Percentiles rank a stretch among this genome's conserved stretches.
phyloP scores from a whole-genome alignment of 169 alveolate genomes.

The Plasmodium knowlesi region DNA sequence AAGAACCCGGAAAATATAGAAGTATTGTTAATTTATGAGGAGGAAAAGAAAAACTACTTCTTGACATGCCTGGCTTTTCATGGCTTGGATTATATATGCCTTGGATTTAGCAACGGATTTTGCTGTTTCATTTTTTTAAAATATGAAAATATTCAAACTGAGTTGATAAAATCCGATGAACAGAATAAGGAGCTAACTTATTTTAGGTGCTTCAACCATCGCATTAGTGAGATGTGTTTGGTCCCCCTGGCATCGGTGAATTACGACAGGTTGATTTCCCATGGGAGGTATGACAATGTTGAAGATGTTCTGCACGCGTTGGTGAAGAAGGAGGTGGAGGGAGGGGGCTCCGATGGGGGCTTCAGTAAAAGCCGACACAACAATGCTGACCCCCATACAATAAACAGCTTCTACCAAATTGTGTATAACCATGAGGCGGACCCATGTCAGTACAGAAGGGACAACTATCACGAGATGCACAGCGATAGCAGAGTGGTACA shows the following conservation, averaged over 20 bases:
- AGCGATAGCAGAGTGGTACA: neutral
- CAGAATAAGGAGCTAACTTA: neutral
- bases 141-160: neutral
- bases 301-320: slow-evolving; percentile 7
- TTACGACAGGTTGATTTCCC: neutral
- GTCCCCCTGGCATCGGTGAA: slow-evolving; percentile 24
- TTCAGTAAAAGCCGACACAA: neutral
- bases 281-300: neutral
- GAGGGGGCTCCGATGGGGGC: neutral
- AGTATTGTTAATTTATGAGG: slow-evolving; percentile 26
- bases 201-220: slow-evolving; percentile 59
- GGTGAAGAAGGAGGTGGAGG: slow-evolving; percentile 3
- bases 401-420: slow-evolving; percentile 3
- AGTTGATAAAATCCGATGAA: neutral
- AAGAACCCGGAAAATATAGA: neutral
- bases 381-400: neutral
- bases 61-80: slow-evolving; percentile 43
- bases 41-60: slow-evolving; percentile 26
- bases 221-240: slow-evolving; percentile 62
- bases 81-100: slow-evolving; percentile 39
- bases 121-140: slow-evolving; percentile 49
- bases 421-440: slow-evolving; percentile 21
- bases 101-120: slow-evolving; percentile 68
- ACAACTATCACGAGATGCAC: neutral
- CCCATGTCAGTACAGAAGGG: neutral